Evolutionary conservation across 768 basidiomycete species (phyloP).

Genomic region (Agrocybe chaxingu): DNA sequence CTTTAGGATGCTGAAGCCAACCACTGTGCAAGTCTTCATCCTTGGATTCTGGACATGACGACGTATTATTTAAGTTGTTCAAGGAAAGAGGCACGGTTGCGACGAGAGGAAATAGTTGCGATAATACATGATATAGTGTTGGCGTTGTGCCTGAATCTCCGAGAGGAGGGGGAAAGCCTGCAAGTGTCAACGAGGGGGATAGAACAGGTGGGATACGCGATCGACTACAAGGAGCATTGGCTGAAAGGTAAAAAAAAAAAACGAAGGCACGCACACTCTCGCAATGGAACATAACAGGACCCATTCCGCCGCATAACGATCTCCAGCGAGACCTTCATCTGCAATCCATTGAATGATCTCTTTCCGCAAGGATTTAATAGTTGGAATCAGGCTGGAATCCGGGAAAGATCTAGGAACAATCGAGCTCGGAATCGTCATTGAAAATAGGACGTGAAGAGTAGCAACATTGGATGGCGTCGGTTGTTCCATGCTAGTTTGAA

Average conservation of each 20-base stretch:
- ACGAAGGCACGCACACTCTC: conserved; percentile 51
- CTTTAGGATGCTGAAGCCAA: conserved; percentile 65
- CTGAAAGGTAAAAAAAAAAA: background rate
- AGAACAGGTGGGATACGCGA: conserved; percentile 64
- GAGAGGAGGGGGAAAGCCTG: conserved; percentile 53
- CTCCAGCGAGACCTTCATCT: conserved; percentile 63
- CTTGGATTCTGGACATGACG: conserved; percentile 65
- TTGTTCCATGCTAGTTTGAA: conserved; percentile 40
- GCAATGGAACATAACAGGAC: conserved; percentile 58
- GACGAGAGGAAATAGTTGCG: conserved; percentile 56
- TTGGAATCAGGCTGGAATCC: conserved; percentile 9
- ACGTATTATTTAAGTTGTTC: conserved; percentile 50
- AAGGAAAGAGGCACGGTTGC: conserved; percentile 60
- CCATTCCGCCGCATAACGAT: conserved; percentile 72
- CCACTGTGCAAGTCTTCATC: conserved; percentile 74
- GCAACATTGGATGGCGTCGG: conserved; percentile 41
- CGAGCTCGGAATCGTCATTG: conserved; percentile 34
- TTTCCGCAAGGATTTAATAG: conserved; percentile 31
- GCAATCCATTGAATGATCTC: conserved; percentile 75
- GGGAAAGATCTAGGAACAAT: conserved; percentile 40
- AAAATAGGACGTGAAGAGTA: conserved; percentile 69
- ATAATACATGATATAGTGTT: conserved; percentile 50
- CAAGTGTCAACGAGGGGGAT: conserved; percentile 63
- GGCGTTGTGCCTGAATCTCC: conserved; percentile 30
- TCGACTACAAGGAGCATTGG: conserved; percentile 41